Conservation (phyloP, 768 basidiomycete genomes). For the Trametes cubensis region DNA sequence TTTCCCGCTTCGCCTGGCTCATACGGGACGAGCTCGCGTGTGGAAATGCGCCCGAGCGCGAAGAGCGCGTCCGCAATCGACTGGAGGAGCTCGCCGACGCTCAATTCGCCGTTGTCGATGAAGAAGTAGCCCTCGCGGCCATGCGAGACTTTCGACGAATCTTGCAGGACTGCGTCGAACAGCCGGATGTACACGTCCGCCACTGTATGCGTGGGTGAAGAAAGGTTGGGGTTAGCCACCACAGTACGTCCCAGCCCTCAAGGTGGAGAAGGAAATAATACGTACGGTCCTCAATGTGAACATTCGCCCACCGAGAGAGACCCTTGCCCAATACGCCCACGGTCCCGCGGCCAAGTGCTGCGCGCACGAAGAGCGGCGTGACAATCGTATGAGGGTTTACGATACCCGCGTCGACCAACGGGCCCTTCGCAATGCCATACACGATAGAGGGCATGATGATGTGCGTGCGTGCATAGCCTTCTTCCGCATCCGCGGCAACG, state of each 20-base stretch:
- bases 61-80: constrained; percentile 39
- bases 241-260: too few relatives aligned
- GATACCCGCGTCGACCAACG: constrained; percentile 53
- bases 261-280: constrained; percentile 25
- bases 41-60: constrained; percentile 30
- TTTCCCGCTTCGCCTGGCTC: constrained; percentile 46
- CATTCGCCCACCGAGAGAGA: constrained; percentile 57
- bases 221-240: neutral
- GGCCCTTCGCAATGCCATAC: constrained; percentile 61
- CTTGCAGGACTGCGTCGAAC: constrained; percentile 38
- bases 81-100: constrained; percentile 34
- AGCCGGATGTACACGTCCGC: constrained; percentile 44
- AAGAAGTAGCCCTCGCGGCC: constrained; percentile 41
- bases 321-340: constrained; percentile 59
- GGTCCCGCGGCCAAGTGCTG: constrained; percentile 45
- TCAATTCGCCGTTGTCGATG: constrained; percentile 32
- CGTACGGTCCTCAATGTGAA: constrained; percentile 48
- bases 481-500: constrained; percentile 45
- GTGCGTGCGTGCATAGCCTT: constrained; percentile 54
- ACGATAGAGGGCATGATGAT: constrained; percentile 58
- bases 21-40: constrained; percentile 44
- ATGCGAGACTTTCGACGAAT: constrained; percentile 29
- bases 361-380: constrained; percentile 50
- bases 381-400: constrained; percentile 53
- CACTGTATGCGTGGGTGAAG: constrained; percentile 33